phyloP scores from a whole-genome alignment of 805 yeast genomes.

The Saccharomycopsis babjevae region DNA sequence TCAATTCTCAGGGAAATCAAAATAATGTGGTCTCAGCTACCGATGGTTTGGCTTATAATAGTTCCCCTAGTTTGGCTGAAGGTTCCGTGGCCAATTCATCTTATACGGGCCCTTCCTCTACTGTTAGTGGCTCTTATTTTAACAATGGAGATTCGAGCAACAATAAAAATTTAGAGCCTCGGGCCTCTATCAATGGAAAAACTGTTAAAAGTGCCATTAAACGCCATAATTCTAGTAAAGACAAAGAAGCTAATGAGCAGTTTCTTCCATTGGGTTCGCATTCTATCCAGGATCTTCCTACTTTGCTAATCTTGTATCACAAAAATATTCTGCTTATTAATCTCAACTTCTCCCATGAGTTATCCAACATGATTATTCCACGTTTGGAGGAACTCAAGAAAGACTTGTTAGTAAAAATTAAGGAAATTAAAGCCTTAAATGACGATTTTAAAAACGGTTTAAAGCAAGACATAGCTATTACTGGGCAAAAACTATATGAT shows the following conservation, averaged over 20 bases:
- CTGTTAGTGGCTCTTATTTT: background rate
- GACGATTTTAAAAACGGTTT: slow-evolving; percentile 53
- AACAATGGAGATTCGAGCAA: background rate
- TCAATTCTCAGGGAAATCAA: background rate
- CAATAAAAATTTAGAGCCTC: background rate
- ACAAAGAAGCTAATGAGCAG: slow-evolving; percentile 31
- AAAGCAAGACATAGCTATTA: slow-evolving; percentile 49
- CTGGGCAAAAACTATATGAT: slow-evolving; percentile 45
- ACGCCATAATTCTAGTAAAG: slow-evolving; percentile 21
- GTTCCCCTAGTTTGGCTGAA: background rate
- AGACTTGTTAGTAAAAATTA: slow-evolving; percentile 32
- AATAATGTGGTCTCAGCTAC: background rate
- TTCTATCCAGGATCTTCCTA: slow-evolving; percentile 77
- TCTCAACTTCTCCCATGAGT: slow-evolving; percentile 40
- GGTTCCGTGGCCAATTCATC: background rate
- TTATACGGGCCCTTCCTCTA: background rate
- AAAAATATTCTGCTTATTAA: slow-evolving; percentile 32
- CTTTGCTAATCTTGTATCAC: slow-evolving; percentile 41
- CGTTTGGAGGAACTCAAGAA: slow-evolving; percentile 24
- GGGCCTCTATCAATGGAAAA: slow-evolving; percentile 5
- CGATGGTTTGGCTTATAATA: background rate
- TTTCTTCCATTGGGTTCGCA: slow-evolving; percentile 73
- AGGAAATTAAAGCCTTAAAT: slow-evolving; percentile 44
- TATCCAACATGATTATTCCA: slow-evolving; percentile 32
- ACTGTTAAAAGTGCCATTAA: background rate